Conservation (phyloP, 768 basidiomycete species). For the Pisolithus orientalis region DNA sequence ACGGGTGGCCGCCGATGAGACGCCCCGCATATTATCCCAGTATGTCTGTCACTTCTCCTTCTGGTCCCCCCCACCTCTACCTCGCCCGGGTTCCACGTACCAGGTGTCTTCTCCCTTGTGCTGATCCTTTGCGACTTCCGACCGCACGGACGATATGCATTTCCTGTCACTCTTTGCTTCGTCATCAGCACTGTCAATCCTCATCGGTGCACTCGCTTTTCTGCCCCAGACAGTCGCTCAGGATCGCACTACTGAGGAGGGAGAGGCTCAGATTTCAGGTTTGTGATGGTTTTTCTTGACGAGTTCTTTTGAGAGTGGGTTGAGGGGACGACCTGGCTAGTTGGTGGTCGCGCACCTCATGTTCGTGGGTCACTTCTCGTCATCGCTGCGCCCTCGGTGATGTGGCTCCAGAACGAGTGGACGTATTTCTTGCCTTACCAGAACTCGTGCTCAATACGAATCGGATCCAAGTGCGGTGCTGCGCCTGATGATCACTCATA, state of each 20-base stretch:
- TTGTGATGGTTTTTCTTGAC: constrained; percentile 1
- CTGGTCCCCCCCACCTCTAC: background rate
- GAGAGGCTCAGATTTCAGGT: constrained; percentile 31
- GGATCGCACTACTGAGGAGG: constrained; percentile 26
- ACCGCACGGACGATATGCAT: constrained; percentile 1
- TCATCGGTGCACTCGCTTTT: background rate
- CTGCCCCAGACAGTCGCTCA: constrained; percentile 6
- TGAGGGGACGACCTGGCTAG: background rate
- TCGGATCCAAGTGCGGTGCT: no score
- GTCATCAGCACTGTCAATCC: background rate
- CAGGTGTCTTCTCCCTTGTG: background rate
- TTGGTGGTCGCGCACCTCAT: background rate
- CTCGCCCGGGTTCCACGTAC: background rate
- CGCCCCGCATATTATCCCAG: background rate
- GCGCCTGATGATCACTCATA: no score
- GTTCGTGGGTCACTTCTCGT: background rate
- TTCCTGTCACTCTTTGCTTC: constrained; percentile 3
- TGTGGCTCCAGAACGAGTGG: background rate
- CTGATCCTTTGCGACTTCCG: background rate
- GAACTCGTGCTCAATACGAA: no score
- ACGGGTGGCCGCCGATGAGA: no score
- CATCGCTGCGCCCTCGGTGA: background rate
- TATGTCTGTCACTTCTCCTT: background rate
- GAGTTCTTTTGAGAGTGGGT: background rate
- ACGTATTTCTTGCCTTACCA: no score